Percentiles rank a stretch among this genome's conserved stretches.
Evolutionary conservation across 257 asterid genomes (phyloP).

Genomic region (Solanum lycopersicoides): DNA sequence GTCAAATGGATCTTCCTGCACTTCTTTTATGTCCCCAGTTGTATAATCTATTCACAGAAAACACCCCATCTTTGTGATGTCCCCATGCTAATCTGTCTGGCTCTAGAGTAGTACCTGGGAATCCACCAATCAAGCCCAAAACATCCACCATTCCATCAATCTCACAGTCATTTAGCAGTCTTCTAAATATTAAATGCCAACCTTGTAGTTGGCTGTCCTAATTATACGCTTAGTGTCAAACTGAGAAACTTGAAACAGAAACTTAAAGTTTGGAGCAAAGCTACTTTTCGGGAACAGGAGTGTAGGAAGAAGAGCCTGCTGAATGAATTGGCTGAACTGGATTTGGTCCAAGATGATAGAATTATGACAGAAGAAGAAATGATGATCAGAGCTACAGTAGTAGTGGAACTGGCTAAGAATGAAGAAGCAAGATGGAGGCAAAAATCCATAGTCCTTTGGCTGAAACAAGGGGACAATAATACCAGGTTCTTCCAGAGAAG

Average conservation of each 20-base stretch:
- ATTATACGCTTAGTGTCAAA: too few species aligned
- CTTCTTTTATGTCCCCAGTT: background rate
- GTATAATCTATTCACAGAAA: background rate
- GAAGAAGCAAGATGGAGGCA: background rate
- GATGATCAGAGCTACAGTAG: too few species aligned
- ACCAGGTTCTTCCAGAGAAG: background rate
- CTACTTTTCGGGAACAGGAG: background rate
- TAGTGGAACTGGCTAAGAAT: background rate
- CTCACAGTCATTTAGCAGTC: background rate
- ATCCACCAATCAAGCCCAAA: too few species aligned
- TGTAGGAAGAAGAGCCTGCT: background rate
- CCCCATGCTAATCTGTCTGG: too few species aligned
- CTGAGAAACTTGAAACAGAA: background rate
- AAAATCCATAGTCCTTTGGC: background rate
- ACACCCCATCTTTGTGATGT: background rate
- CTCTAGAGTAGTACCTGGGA: too few species aligned
- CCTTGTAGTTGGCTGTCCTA: background rate
- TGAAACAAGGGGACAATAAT: background rate
- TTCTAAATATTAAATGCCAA: background rate
- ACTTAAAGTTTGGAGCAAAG: background rate
- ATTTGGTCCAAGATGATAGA: background rate
- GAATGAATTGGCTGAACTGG: background rate
- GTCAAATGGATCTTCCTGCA: background rate
- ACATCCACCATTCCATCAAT: too few species aligned
- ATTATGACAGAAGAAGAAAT: background rate